Base-by-base conservation (phyloP, 2,329 filamentous ascomycete species). In the Aureobasidium sp. region DNA sequence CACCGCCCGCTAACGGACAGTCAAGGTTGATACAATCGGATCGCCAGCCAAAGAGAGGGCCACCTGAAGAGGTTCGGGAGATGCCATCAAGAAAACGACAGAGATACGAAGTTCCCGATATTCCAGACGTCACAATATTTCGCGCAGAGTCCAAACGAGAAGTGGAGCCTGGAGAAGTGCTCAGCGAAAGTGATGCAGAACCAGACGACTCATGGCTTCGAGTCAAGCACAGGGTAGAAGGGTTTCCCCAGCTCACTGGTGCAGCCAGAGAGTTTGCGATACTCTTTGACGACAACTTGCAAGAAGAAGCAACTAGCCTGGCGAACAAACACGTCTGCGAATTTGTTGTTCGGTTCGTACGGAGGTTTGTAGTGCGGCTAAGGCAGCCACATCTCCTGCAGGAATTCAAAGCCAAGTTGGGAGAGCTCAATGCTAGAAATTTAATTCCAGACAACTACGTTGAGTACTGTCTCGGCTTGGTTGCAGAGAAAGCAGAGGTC, bases 121-220 rank as follows among this genome's bases (percentile, higher is more conserved):
- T 76, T 0, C 69, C 70, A 0, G 70, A 69, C 1, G 66, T 77
- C 14, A 70, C 67, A 0, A 76, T 78, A 62, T 79, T 76, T 64
- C 70, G 76, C n/a, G 70, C 71, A 12, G 65, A 68, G 2, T 74
- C 74, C 1, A 79, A 78, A 64, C 69, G 75, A 11, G 68, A 68
- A 2, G 64, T 80, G 2, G 52, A 65, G 8, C 68, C 72, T 37
- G 76, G 74, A 8, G 75, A 77, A 53, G 48, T 65, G 5, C 65
- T 79, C 17, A 75, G 71, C 51, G 77, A 79, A 61, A 78, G 76
- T 65, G 78, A 79, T 31, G 74, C 78, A 47, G 76, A 77, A 6
- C 64, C 72, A 0, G 75, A 77, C 45, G 70, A 73, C 29, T 63
- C 62, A 2, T 78, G 77, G 74, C 62, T 77, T 6, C 53, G 67